phyloP scores from a whole-genome alignment of 768 basidiomycete genomes.

The Termitomyces sp. region DNA sequence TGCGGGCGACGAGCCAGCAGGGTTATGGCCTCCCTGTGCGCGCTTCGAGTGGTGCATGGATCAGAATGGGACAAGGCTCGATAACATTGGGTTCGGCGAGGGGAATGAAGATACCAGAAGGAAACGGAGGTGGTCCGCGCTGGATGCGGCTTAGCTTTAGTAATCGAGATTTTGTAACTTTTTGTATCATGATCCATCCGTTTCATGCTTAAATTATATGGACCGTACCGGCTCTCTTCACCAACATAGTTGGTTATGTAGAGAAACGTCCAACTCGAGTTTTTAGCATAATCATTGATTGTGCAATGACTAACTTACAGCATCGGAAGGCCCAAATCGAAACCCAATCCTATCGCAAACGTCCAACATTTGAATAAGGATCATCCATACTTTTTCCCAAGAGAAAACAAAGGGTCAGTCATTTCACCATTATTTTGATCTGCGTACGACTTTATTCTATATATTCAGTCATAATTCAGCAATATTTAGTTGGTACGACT shows the following conservation, averaged over 20 bases:
- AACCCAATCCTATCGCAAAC: too few species aligned
- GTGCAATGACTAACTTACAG: too few species aligned
- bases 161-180: neutral
- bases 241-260: neutral
- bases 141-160: neutral
- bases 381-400: too few species aligned
- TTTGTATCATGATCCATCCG: neutral
- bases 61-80: conserved; percentile 45
- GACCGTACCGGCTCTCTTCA: neutral
- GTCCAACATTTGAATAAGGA: too few species aligned
- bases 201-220: neutral
- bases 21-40: conserved; percentile 51
- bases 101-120: conserved; percentile 6
- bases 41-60: conserved; percentile 54
- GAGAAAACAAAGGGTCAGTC: too few species aligned
- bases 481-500: too few species aligned
- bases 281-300: neutral
- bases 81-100: conserved; percentile 12
- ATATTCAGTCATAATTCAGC: too few species aligned
- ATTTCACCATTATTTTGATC: too few species aligned
- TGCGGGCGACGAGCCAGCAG: conserved; percentile 60
- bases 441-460: too few species aligned
- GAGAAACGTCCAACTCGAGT: neutral
- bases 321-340: too few species aligned
- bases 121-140: neutral